Evolutionary conservation across 345 rosid genomes (phyloP).

Genomic region (Physaria fendleri): DNA sequence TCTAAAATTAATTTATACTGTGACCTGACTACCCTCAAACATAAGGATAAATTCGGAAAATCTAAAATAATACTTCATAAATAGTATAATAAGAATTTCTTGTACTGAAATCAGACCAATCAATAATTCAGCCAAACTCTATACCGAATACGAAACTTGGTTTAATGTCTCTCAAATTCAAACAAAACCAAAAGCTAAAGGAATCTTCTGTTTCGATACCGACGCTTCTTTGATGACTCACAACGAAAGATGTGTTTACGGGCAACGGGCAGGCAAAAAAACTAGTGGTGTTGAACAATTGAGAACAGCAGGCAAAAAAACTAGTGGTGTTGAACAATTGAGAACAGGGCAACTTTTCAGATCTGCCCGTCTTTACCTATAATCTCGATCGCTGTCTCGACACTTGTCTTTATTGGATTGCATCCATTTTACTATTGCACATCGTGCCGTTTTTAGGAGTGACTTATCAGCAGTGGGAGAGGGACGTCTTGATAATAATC

Average conservation of each 20-base stretch:
- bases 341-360: slow-evolving; percentile 25
- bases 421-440: background rate
- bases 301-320: slow-evolving; percentile 8
- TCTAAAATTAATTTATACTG: too few relatives aligned
- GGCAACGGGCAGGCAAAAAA: slow-evolving; percentile 26
- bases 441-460: background rate
- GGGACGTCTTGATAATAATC: background rate
- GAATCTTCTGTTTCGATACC: slow-evolving; percentile 16
- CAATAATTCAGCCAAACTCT: background rate
- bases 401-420: slow-evolving; percentile 22
- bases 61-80: too few relatives aligned
- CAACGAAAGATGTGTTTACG: background rate
- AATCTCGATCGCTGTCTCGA: slow-evolving; percentile 6
- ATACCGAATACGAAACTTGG: background rate
- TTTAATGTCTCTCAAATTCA: slow-evolving; percentile 6
- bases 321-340: slow-evolving; percentile 13
- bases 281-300: slow-evolving; percentile 15
- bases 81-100: too few relatives aligned
- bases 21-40: too few relatives aligned
- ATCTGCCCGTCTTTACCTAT: slow-evolving; percentile 25
- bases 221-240: slow-evolving; percentile 19
- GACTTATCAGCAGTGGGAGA: slow-evolving; percentile 3
- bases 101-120: background rate
- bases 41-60: too few relatives aligned
- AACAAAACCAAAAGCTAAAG: slow-evolving; percentile 6